Conservation (phyloP, 805 yeast genomes). For the Clavispora carvajalis region DNA sequence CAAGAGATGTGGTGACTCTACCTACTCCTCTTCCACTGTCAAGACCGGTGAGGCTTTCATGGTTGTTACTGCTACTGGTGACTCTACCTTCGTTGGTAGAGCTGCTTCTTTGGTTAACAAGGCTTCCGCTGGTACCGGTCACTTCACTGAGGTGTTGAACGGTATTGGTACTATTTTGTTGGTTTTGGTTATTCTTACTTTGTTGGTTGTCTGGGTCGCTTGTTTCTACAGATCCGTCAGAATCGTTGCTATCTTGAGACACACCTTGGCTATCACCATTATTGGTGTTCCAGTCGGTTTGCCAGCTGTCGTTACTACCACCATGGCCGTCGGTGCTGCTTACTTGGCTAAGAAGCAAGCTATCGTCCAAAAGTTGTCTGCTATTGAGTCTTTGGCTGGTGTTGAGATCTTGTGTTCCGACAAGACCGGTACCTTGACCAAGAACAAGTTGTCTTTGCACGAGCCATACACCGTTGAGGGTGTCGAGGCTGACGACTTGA, state of each 20-base stretch:
- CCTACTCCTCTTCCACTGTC: constrained; percentile 90
- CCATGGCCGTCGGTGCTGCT: constrained; percentile 99
- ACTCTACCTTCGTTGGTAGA: constrained; percentile 92
- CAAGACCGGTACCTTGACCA: constrained; percentile 96
- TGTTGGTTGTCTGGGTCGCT: constrained; percentile 87
- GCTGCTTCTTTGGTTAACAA: constrained; percentile 95
- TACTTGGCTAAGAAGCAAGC: constrained; percentile 96
- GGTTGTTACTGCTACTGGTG: constrained; percentile 95
- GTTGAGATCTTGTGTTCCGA: constrained; percentile 97
- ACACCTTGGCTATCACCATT: constrained; percentile 92
- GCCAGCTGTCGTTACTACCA: constrained; percentile 97
- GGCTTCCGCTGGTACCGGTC: constrained; percentile 91
- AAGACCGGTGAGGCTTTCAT: constrained; percentile 94
- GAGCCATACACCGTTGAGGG: constrained; percentile 98
- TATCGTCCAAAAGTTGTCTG: constrained; percentile 93
- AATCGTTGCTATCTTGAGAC: constrained; percentile 84
- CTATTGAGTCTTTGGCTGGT: constrained; percentile 96
- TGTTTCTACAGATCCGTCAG: constrained; percentile 88
- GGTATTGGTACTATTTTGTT: constrained; percentile 93
- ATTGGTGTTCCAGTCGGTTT: constrained; percentile 98
- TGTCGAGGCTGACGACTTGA: constrained; percentile 91
- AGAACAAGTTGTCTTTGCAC: constrained; percentile 91
- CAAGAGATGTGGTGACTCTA: constrained; percentile 80
- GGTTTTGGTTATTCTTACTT: constrained; percentile 82
- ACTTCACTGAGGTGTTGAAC: constrained; percentile 94